These are phyloP conservation scores for Tripterygium wilfordii DNA, from an alignment of 177 flowering plant genomes.

Conservation along the genomic window DNA sequence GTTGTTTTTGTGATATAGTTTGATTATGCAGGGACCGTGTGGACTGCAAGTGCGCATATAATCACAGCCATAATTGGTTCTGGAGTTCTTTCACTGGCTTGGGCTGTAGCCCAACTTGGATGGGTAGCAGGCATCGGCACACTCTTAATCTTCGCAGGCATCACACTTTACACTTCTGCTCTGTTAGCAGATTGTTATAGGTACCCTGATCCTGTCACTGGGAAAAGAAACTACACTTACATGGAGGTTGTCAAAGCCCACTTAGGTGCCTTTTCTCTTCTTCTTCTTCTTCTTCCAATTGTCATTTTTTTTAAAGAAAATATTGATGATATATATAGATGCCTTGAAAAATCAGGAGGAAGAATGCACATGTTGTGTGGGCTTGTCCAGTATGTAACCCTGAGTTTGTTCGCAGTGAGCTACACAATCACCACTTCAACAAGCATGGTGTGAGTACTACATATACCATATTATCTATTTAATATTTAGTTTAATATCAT, in stretches of 20 bases:
- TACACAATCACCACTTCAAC: constrained; percentile 43
- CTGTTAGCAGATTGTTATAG: constrained; percentile 49
- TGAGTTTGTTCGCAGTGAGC: constrained; percentile 29
- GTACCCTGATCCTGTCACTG: constrained; percentile 20
- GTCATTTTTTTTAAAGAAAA: too few species aligned
- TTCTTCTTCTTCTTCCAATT: too few species aligned
- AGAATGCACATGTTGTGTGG: constrained; percentile 28
- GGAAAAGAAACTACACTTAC: constrained; percentile 36
- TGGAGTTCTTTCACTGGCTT: constrained; percentile 44
- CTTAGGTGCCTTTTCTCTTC: constrained; percentile 15
- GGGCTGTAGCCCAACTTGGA: constrained; percentile 51
- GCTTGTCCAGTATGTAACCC: constrained; percentile 26
- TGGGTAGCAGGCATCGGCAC: constrained; percentile 37
- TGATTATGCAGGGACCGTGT: constrained; percentile 25
- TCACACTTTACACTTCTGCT: constrained; percentile 29
- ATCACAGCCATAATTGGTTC: constrained; percentile 50
- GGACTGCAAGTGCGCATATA: constrained; percentile 50
- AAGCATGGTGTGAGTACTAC: constrained; percentile 40
- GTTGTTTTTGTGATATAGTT: background rate
- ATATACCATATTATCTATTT: too few species aligned
- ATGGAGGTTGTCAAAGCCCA: constrained; percentile 29
- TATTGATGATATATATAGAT: too few species aligned
- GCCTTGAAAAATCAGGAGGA: constrained; percentile 27
- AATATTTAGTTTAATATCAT: too few species aligned
- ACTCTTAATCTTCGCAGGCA: constrained; percentile 21